Evolutionary conservation across 306 rosid genomes (phyloP).

Genomic region (Corylus avellana): DNA sequence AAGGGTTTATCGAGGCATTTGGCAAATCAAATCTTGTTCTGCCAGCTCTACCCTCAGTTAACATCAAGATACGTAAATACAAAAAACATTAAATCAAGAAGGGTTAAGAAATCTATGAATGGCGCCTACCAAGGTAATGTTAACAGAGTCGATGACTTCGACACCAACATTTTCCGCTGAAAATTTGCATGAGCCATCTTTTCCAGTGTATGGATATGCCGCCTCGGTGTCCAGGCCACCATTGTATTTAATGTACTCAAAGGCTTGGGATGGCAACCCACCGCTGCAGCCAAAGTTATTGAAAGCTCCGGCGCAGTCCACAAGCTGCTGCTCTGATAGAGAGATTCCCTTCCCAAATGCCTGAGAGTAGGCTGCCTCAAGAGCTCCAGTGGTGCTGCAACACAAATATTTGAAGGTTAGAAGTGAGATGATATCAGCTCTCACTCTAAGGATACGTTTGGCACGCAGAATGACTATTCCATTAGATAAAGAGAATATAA

Average conservation of each 20-base stretch:
- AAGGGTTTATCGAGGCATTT: not conserved
- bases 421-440: not conserved
- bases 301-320: conserved; percentile 89
- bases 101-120: not conserved
- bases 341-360: conserved; percentile 66
- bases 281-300: conserved; percentile 89
- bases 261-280: conserved; percentile 97
- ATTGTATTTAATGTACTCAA: conserved; percentile 84
- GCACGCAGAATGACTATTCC: too few relatives aligned
- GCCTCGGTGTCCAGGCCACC: conserved; percentile 91
- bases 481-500: too few relatives aligned
- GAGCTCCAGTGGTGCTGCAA: conserved; percentile 90
- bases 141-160: conserved; percentile 64
- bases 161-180: conserved; percentile 62
- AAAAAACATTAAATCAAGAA: not conserved
- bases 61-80: not conserved
- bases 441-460: too few relatives aligned
- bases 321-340: conserved; percentile 97
- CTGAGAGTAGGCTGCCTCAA: conserved; percentile 87
- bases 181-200: conserved; percentile 61
- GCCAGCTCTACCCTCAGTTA: conserved; percentile 20
- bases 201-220: conserved; percentile 78
- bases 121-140: conserved; percentile 71
- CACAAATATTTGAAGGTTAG: conserved; percentile 20
- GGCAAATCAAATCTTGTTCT: conserved; percentile 13